A percentile compares a stretch with the other conserved stretches of the same genome.
phyloP scores from a whole-genome alignment of 2,329 filamentous ascomycete species.

The Alternaria incomplexa region DNA sequence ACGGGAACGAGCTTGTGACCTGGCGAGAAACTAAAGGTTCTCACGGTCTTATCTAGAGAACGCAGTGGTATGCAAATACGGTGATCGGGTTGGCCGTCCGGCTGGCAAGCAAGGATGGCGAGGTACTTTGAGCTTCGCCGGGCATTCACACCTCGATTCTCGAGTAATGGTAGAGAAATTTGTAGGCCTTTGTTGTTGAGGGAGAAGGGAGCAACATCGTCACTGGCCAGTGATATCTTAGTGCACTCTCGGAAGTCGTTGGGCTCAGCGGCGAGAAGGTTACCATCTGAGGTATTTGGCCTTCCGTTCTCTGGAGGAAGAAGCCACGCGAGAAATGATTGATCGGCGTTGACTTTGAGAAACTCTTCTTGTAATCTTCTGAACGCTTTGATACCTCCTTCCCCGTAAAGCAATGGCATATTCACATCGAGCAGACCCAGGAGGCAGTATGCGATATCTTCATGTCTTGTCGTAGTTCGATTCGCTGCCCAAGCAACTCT shows the following conservation, averaged over 20 bases:
- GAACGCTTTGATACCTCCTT: neutral
- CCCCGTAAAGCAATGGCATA: neutral
- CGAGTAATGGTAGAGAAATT: neutral
- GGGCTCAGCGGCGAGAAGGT: neutral
- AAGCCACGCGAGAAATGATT: neutral
- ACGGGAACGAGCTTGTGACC: too few relatives aligned
- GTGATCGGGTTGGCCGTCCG: too few relatives aligned
- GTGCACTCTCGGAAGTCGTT: neutral
- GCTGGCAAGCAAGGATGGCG: too few relatives aligned
- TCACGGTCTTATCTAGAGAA: too few relatives aligned
- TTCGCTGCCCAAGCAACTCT: neutral
- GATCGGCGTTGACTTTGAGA: neutral
- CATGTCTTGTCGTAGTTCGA: fast-evolving
- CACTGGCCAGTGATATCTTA: neutral
- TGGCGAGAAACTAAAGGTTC: too few relatives aligned
- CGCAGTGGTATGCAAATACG: too few relatives aligned
- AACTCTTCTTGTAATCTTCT: neutral
- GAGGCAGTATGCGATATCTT: neutral
- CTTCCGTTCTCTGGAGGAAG: fast-evolving
- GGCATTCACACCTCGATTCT: neutral
- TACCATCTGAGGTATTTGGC: neutral
- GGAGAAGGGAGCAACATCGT: neutral
- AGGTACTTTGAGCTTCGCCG: neutral
- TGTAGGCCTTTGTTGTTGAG: neutral
- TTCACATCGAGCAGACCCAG: neutral